Conservation (phyloP, 2,329 filamentous ascomycete genomes). For the Metarhizium anisopliae region DNA sequence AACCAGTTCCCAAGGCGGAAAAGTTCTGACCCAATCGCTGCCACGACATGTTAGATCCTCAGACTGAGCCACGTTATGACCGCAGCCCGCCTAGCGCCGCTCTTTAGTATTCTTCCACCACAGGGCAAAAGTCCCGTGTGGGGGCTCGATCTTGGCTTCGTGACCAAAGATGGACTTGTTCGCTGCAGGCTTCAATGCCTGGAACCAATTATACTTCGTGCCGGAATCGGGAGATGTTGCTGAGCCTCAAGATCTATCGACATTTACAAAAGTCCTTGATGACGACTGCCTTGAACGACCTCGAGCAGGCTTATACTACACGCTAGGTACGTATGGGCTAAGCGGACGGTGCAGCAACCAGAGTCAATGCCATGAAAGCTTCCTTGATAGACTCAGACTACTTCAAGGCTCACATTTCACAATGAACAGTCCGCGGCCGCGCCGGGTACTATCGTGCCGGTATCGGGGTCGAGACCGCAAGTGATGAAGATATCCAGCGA, state of each 20-base stretch:
- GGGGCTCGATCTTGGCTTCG: background rate
- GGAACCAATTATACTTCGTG: conserved; percentile 40
- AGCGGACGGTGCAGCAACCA: background rate
- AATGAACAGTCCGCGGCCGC: conserved; percentile 1
- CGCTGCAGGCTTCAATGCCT: conserved; percentile 50
- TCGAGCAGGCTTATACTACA: conserved; percentile 32
- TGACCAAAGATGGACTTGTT: conserved; percentile 36
- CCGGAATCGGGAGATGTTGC: conserved; percentile 1
- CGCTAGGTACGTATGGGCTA: conserved; percentile 30
- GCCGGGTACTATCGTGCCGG: conserved; percentile 1
- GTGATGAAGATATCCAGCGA: background rate
- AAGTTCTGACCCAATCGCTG: background rate
- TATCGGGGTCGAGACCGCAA: background rate
- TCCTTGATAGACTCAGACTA: background rate
- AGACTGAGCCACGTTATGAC: background rate
- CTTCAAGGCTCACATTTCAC: background rate
- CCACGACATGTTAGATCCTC: background rate
- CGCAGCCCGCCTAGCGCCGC: background rate
- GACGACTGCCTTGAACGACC: conserved; percentile 26
- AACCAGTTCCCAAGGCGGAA: background rate
- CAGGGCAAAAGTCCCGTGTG: background rate
- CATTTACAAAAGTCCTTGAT: conserved; percentile 34
- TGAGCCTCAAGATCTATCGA: conserved; percentile 36
- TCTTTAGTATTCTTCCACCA: background rate
- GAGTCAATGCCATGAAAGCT: background rate